Evolutionary conservation across 2,329 filamentous ascomycete species (phyloP), one percentile per base, ranked within the genome.

Genomic region (Trichoderma cornu-damae): DNA sequence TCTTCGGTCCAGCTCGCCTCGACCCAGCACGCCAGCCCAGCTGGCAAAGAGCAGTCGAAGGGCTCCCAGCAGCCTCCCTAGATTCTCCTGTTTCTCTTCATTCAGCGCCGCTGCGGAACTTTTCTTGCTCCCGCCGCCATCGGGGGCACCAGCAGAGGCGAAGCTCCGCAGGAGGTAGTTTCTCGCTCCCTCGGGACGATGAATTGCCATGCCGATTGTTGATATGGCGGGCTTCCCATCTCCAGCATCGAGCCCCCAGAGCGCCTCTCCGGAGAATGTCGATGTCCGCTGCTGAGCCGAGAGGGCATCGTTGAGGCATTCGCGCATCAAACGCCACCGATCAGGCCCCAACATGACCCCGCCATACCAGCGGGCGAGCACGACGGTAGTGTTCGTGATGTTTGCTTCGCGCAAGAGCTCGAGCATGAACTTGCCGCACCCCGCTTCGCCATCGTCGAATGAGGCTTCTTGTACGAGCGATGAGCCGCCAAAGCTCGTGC

Each of bases 41-140:
- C 89, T 93, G 46, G 79, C 77, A 65, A 84, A 91, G 1, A 95
- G 69, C 18, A 90, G 68, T 60, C 91, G 81, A 57, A 96, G 74
- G 0, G 88, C 85, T 3, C 83, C 86, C 0, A 96, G 75, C 3
- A 95, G 70, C 57, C 86, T 73, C 0, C 83, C 83, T 1, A 94
- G 73, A 64, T 90, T 91, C 57, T 81, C 78, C 64, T 87, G 83
- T 64, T 83, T 89, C 66, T 89, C 83, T 1, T 77, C 75, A 16
- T 81, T 78, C 9, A 80, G 63, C 8, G 75, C 75, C 49, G 78
- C 75, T 3, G 71, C 70, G 2, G 81, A n/a, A n/a, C n/a, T 80
- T 66, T 76, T 81, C 68, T 80, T 85, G 69, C 64, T 66, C 52
- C 65, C 65, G 9, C 57, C 57, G 2, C 51, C 60, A 3, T 60